Evolutionary conservation across 352 stramenopile genomes (phyloP), one percentile per base, ranked within the genome.

Genomic region (Stephanocyclus meneghinianus): DNA sequence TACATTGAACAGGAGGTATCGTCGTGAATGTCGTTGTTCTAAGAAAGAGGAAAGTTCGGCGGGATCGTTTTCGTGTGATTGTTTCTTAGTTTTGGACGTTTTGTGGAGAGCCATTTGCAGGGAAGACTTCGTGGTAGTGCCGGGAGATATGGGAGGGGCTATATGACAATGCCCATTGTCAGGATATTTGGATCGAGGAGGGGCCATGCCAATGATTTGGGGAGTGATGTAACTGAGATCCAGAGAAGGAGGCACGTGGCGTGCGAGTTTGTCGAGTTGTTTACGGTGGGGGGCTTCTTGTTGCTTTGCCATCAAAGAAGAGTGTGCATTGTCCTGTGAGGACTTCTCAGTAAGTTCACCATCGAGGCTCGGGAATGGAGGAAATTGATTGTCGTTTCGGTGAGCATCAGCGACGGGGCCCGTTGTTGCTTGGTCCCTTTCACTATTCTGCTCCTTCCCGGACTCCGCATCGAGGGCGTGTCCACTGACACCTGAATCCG

Each of bases 1-100:
- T 1, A 92, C 66, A 62, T 83, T 86, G 42, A 92, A 84, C 18
- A 89, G 48, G 42, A 91, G 65, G 66, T 88, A 90, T 72, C 84
- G 61, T 56, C 67, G 56, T 2, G 71, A 65, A 77, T 91, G 81
- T 11, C 71, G 62, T 57, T 71, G 64, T 59, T 91, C 76, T 30
- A 92, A 65, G 78, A 83, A 92, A 3, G 74, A 75, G 0, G 67
- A 66, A 16, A 92, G 60, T 44, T 79, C 76, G 29, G 57, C 74
- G 0, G 84, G 71, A 77, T 85, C 84, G 71, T 90, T 90, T 11
- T 65, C 75, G 37, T 79, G 75, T 26, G 63, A 57, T 63, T 40
- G 50, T 72, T 71, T 77, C 61, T 47, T 71, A n/a, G 47, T 65
- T 18, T 62, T 80, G 26, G 15, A 26, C 32, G 69, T 29, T 50